Conservation (phyloP, 371 early-diverging fungal genomes). For the Umbelopsis sp. region DNA sequence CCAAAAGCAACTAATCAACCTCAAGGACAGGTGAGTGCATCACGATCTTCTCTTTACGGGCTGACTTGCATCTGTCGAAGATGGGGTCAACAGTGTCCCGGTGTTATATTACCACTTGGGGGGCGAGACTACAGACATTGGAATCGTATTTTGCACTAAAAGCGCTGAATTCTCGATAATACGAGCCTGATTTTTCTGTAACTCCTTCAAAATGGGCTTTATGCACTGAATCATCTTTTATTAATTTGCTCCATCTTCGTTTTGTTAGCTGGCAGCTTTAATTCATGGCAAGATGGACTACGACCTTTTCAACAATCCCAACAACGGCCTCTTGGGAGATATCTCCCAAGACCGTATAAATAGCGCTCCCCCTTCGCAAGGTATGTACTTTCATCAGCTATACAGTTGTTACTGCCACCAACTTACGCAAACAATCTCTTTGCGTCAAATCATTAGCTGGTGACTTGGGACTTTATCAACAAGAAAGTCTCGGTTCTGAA, state of each 20-base stretch:
- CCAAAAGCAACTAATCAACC: conserved; percentile 44
- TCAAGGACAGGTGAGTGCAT: conserved; percentile 41
- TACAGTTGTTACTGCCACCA: neutral
- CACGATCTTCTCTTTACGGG: conserved; percentile 7
- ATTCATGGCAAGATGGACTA: conserved; percentile 48
- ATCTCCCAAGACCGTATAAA: conserved; percentile 35
- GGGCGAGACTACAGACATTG: neutral
- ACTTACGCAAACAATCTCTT: conserved; percentile 7
- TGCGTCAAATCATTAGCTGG: conserved; percentile 16
- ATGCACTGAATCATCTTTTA: neutral
- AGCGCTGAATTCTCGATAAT: neutral
- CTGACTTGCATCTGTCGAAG: neutral
- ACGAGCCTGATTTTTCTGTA: neutral
- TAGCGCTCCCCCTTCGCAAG: conserved; percentile 47
- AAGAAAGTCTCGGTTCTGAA: conserved; percentile 22
- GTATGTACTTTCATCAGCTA: conserved; percentile 12
- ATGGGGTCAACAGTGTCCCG: neutral
- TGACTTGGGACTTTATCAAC: conserved; percentile 20
- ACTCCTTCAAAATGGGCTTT: neutral
- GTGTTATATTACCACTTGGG: neutral
- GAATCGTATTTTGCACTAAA: neutral
- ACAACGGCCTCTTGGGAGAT: conserved; percentile 32
- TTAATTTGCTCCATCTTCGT: neutral
- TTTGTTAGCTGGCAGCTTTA: conserved; percentile 45
- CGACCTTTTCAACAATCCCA: conserved; percentile 30